A percentile compares a stretch with the other conserved stretches of the same genome.
Conservation (phyloP, 768 basidiomycete genomes). For the Mycena kentingensis region DNA sequence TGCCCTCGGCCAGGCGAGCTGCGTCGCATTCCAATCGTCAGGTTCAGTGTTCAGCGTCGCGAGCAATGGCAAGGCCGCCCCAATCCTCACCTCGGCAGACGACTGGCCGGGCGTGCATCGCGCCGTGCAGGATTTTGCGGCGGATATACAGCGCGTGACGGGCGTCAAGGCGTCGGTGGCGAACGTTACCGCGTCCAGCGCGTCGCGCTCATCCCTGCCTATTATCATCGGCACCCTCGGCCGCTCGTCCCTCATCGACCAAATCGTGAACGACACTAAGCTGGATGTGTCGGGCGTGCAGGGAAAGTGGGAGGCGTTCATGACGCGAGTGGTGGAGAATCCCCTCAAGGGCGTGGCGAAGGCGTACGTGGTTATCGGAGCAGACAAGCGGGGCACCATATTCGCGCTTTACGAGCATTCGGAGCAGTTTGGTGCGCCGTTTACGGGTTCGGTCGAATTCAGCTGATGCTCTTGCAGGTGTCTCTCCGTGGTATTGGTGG, state of each 20-base stretch:
- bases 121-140: constrained; percentile 59
- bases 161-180: constrained; percentile 49
- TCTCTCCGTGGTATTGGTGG: constrained; percentile 79
- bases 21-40: constrained; percentile 46
- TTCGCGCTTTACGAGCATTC: constrained; percentile 68
- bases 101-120: constrained; percentile 68
- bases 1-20: constrained; percentile 52
- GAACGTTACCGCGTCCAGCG: constrained; percentile 49
- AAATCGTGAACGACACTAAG: constrained; percentile 52
- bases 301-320: constrained; percentile 69
- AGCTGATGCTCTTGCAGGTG: constrained; percentile 41
- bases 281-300: constrained; percentile 58
- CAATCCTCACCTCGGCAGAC: constrained; percentile 52
- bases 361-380: constrained; percentile 69
- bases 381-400: constrained; percentile 70
- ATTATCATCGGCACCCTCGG: constrained; percentile 70
- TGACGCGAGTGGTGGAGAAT: constrained; percentile 52
- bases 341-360: constrained; percentile 58
- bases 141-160: constrained; percentile 64
- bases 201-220: constrained; percentile 37
- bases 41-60: constrained; percentile 46
- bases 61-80: constrained; percentile 45
- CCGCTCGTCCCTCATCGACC: constrained; percentile 53
- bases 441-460: constrained; percentile 1
- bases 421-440: constrained; percentile 59